phyloP scores from a whole-genome alignment of 768 basidiomycete genomes.

The Leucocoprinus leucothites region DNA sequence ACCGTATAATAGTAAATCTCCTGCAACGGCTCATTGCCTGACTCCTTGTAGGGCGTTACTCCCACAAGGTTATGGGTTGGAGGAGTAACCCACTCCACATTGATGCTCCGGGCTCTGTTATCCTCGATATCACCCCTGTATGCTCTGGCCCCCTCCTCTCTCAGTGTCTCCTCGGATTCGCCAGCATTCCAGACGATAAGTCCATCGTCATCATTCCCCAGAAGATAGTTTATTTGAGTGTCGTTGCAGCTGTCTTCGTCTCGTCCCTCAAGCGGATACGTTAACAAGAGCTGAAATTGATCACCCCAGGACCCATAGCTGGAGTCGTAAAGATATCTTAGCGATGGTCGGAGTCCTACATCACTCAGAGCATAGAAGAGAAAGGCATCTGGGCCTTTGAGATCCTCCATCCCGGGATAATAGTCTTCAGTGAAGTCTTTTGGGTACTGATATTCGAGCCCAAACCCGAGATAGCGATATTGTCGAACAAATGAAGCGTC shows the following conservation, averaged over 20 bases:
- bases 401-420: background rate
- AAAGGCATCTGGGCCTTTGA: slow-evolving; percentile 1
- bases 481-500: slow-evolving; percentile 9
- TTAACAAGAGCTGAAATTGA: background rate
- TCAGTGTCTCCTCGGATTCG: background rate
- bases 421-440: background rate
- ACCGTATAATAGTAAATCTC: background rate
- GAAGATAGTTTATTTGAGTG: background rate
- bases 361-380: background rate
- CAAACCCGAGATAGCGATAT: slow-evolving; percentile 17
- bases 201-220: background rate
- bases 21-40: background rate
- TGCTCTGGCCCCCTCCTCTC: background rate
- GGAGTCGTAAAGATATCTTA: background rate
- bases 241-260: background rate
- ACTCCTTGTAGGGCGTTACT: background rate
- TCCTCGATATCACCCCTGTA: background rate
- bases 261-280: background rate
- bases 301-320: background rate
- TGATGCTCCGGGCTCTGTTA: background rate
- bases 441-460: slow-evolving; percentile 13
- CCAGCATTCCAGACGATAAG: background rate
- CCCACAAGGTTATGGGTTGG: background rate
- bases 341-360: background rate
- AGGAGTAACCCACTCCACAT: background rate